phyloP scores from a whole-genome alignment of 208 protist genomes.

The Trichomonas gallinae region DNA sequence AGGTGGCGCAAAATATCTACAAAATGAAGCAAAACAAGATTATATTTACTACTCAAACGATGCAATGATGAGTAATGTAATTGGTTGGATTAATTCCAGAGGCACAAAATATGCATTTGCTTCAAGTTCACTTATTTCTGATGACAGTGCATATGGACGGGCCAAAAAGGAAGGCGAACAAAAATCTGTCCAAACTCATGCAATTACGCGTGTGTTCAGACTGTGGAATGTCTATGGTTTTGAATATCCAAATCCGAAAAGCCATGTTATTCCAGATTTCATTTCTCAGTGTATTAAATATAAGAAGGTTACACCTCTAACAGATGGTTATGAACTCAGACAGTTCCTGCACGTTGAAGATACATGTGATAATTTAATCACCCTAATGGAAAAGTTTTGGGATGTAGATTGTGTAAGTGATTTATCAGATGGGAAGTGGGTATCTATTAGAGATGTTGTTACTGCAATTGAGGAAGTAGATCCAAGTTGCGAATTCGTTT shows the following conservation, averaged over 20 bases:
- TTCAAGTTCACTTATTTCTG: background rate
- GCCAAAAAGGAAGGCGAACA: background rate
- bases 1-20: background rate
- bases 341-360: background rate
- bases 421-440: background rate
- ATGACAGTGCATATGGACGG: background rate
- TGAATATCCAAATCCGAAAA: background rate
- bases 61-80: background rate
- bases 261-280: constrained; percentile 8
- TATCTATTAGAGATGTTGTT: background rate
- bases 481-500: background rate
- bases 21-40: background rate
- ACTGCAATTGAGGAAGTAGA: background rate
- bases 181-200: too few species aligned
- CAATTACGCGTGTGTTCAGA: too few species aligned
- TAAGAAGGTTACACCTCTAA: background rate
- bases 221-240: constrained; percentile 8
- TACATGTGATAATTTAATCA: background rate
- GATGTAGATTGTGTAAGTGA: background rate
- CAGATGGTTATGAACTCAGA: background rate
- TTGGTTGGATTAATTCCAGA: background rate
- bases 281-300: background rate
- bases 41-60: background rate
- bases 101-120: background rate
- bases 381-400: background rate